Evolutionary conservation across 108 stramenopile genomes (phyloP), one percentile per base, ranked within the genome.

Genomic region (Nannochloropsis gaditana): DNA sequence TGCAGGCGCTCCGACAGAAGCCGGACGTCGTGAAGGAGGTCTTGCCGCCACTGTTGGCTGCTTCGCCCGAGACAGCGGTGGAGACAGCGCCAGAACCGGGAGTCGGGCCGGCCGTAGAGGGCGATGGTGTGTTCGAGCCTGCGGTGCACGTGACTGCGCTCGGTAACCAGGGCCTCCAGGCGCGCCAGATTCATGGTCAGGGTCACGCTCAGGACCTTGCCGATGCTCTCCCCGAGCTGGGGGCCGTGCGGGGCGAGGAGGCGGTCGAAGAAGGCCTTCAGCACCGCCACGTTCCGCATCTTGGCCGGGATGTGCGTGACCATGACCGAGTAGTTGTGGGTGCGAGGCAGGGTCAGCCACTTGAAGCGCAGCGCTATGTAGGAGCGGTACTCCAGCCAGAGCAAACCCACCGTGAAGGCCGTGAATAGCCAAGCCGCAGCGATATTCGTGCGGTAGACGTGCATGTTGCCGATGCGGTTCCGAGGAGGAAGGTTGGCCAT

Each of bases 261-360:
- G 5, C 21, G 31, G 31, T 85, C 85, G 85, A 85, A 45, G 73
- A 80, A 85, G 4, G 85, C 85, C 11, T 80, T 43, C 5, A 85
- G 82, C 21, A 45, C 44, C 80, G 42, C 45, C 19, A 43, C 21
- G 19, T 44, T 45, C 19, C 85, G 80, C 44, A 85, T 31, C n/a
- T 85, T 85, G 41, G 45, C 31, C 45, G 85, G 85, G 80, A 85
- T 73, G 59, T 73, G 79, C 11, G 79, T 43, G 43, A 85, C 85
- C 44, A 85, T 41, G 9, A 85, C 82, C 3, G 85, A 73, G 59
- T 73, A 73, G 8, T 73, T 73, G 59, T 73, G 59, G 19, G 59
- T 73, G 19, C 59, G 59, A n/a, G 59, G 59, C 59, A 73, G 6
- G 59, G 59, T 73, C 19, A 73, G 59, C 59, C 59, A 73, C n/a